Conservation (phyloP, 225 moss, liverwort and hornwort species). For the Straminergon stramineum region DNA sequence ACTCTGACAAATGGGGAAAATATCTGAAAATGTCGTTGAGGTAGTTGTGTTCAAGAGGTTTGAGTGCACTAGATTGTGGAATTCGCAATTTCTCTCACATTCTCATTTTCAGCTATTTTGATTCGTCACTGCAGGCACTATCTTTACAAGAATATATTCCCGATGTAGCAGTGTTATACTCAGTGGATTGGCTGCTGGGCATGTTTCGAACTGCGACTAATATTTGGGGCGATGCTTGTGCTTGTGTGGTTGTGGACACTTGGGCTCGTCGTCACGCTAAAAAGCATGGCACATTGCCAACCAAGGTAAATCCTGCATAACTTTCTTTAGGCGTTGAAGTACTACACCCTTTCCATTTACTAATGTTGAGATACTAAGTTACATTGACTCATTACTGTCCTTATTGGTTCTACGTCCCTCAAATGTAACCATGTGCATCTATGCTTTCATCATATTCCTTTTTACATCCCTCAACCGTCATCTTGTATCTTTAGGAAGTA, state of each 20-base stretch:
- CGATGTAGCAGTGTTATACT: constrained; percentile 72
- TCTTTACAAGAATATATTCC: constrained; percentile 56
- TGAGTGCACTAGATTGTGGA: too few species aligned
- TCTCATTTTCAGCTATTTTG: background rate
- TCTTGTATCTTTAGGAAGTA: background rate
- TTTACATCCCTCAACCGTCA: background rate
- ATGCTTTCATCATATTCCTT: background rate
- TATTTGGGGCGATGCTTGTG: constrained; percentile 86
- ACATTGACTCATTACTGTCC: background rate
- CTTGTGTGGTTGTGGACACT: constrained; percentile 69
- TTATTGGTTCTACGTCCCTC: background rate
- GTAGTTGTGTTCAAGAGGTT: background rate
- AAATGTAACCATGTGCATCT: background rate
- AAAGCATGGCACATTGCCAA: constrained; percentile 34
- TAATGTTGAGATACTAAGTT: background rate
- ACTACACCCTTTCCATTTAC: background rate
- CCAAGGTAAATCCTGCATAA: background rate
- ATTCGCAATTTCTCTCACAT: background rate
- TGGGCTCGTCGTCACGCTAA: constrained; percentile 51
- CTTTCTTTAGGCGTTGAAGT: background rate
- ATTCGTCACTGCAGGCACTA: constrained; percentile 46
- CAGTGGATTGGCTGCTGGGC: constrained; percentile 88
- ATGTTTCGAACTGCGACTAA: constrained; percentile 79
- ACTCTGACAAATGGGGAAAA: background rate
- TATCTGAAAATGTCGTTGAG: background rate